Conservation (phyloP, 2,329 filamentous ascomycete genomes). For the Emmonsiellopsis sp. region DNA sequence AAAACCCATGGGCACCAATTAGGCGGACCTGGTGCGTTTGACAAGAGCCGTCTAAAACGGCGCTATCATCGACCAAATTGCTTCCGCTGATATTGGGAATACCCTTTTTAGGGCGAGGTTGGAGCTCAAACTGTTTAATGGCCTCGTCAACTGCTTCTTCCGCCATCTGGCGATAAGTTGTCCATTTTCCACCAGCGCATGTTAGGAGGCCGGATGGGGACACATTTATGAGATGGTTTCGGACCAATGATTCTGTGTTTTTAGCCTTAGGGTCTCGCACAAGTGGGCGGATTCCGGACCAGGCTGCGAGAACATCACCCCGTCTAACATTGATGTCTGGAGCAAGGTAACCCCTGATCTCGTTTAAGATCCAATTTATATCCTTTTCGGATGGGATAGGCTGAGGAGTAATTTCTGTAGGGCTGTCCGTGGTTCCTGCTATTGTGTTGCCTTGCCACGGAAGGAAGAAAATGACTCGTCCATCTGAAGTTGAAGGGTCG, state of each 20-base stretch:
- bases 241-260: constrained; percentile 79
- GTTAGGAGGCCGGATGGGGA: constrained; percentile 75
- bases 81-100: constrained; percentile 62
- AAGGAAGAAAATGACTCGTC: constrained; percentile 85
- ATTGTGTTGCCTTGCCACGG: constrained; percentile 92
- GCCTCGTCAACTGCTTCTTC: constrained; percentile 81
- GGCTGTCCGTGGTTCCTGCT: constrained; percentile 76
- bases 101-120: constrained; percentile 47
- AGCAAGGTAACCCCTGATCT: constrained; percentile 72
- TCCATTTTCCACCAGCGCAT: constrained; percentile 86
- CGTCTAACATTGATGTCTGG: constrained; percentile 78
- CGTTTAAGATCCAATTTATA: constrained; percentile 78
- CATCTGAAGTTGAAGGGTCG: constrained; percentile 78
- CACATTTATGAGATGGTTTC: constrained; percentile 74
- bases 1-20: constrained; percentile 77
- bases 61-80: constrained; percentile 60
- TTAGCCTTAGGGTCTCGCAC: constrained; percentile 78
- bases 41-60: constrained; percentile 62
- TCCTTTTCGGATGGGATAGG: constrained; percentile 74
- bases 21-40: constrained; percentile 77
- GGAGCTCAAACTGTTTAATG: constrained; percentile 58
- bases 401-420: constrained; percentile 61
- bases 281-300: constrained; percentile 79
- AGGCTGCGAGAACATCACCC: constrained; percentile 80
- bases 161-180: constrained; percentile 86